phyloP scores from a whole-genome alignment of 441 rosid genomes.

The Erodium chrysanthum region DNA sequence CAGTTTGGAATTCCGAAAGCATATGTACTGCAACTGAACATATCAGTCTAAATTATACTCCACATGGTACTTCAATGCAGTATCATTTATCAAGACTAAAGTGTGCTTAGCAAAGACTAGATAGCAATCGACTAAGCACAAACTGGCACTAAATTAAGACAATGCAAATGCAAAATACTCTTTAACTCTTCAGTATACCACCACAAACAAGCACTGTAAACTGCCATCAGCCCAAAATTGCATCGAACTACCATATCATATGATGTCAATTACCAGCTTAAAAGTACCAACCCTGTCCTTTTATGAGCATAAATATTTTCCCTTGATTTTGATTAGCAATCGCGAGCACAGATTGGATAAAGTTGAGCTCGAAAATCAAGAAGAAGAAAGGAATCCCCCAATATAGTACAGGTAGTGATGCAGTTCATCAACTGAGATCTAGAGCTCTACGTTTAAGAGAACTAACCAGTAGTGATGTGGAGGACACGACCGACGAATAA shows the following conservation, averaged over 20 bases:
- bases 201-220: too few relatives aligned
- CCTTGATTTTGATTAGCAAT: neutral
- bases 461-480: constrained; percentile 39
- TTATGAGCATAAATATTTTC: neutral
- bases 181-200: too few relatives aligned
- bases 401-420: neutral
- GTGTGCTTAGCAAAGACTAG: neutral
- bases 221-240: too few relatives aligned
- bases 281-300: too few relatives aligned
- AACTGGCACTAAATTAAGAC: neutral
- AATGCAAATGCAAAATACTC: neutral
- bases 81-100: neutral
- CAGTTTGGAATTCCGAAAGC: neutral
- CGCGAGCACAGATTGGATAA: neutral
- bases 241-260: too few relatives aligned
- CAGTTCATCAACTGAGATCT: too few relatives aligned
- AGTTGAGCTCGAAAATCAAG: neutral
- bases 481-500: constrained; percentile 66
- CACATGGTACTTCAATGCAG: neutral
- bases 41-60: neutral
- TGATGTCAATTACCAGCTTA: too few relatives aligned
- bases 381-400: neutral
- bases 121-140: neutral
- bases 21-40: neutral
- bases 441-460: constrained; percentile 4